phyloP scores from a whole-genome alignment of 352 stramenopile species.

The Peronospora belbahrii region DNA sequence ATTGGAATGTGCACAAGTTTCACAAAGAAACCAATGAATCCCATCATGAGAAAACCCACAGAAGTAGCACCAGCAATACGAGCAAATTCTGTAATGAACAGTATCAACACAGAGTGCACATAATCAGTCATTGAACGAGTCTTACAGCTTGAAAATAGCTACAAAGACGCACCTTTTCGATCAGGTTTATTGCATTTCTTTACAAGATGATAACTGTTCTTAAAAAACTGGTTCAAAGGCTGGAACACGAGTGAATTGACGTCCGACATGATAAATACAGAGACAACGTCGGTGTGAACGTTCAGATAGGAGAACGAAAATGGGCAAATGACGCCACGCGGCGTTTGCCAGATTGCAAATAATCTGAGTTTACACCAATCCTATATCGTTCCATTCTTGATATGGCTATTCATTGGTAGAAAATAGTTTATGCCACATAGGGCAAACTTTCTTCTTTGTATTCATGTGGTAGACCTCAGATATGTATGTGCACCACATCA shows the following conservation, averaged over 20 bases:
- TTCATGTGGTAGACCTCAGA: constrained; percentile 2
- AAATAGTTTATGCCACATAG: constrained; percentile 16
- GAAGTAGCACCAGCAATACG: constrained; percentile 91
- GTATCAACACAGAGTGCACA: not conserved
- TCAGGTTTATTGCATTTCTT: constrained; percentile 99
- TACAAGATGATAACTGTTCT: constrained; percentile 95
- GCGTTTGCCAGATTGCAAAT: constrained; percentile 18
- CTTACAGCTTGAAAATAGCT: not conserved
- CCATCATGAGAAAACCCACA: constrained; percentile 98
- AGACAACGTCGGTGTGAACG: not conserved
- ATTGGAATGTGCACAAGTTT: constrained; percentile 99
- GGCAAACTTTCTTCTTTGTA: not conserved
- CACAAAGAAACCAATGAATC: constrained; percentile 99
- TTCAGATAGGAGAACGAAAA: constrained; percentile 4
- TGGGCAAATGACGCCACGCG: constrained; percentile 27
- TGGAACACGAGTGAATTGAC: constrained; percentile 91
- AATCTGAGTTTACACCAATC: constrained; percentile 14
- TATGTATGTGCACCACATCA: not conserved
- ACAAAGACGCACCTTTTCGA: constrained; percentile 85
- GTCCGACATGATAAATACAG: constrained; percentile 58
- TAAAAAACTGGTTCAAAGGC: constrained; percentile 94
- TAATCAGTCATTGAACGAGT: not conserved
- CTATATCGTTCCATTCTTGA: not conserved
- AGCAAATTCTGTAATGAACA: constrained; percentile 86
- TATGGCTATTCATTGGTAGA: constrained; percentile 2